Base-by-base conservation (phyloP, 192 early-diverging fungal genomes). In the Tieghemiomyces parasiticus region DNA sequence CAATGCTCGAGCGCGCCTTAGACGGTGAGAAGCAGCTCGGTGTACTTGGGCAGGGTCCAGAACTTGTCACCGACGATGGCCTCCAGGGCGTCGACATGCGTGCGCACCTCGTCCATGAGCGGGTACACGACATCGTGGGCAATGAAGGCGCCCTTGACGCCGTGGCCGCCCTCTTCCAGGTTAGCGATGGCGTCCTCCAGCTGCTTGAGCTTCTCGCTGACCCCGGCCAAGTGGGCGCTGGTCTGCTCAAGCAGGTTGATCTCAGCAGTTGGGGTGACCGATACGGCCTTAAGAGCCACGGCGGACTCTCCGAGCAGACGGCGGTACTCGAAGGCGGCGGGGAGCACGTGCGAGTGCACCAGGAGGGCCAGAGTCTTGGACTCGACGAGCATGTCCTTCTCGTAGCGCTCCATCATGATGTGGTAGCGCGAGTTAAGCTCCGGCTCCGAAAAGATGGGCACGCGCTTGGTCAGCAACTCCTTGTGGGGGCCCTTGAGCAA, bases 31-130 rank as follows among this genome's bases (percentile, higher is more conserved):
- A 93, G 75, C 45, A 97, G 81, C 78, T 97, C 92, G 31, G 85
- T 82, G 80, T 97, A 97, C 77, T 92, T 94, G 72, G 95, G 95
- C 71, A 89, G 83, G 31, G 91, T 91, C 91, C 93, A 99, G 74
- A 75, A 80, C 82, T 91, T 93, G 80, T 96, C 91, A 30, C 86
- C 82, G 47, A 89, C 78, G 29, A 86, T 50, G n/a, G 66, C 55
- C 75, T 99, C 93, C 33, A 99, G 74, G 44, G 62, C 62, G 66
- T 95, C 93, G 42, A 84, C 81, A 19, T 75, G 65, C 8, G 53
- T 46, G 59, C 95, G 81, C 45, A 81, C 78, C 33, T 71, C 68
- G 56, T 89, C 82, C 74, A 99, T 88, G 30, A 71, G 67, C 19
- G 83, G 81, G 13, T 82, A 69, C 24, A 99, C 67, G 51, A 68